phyloP scores from a whole-genome alignment of 164 flowering plant genomes.

The Nymphaea colorata region DNA sequence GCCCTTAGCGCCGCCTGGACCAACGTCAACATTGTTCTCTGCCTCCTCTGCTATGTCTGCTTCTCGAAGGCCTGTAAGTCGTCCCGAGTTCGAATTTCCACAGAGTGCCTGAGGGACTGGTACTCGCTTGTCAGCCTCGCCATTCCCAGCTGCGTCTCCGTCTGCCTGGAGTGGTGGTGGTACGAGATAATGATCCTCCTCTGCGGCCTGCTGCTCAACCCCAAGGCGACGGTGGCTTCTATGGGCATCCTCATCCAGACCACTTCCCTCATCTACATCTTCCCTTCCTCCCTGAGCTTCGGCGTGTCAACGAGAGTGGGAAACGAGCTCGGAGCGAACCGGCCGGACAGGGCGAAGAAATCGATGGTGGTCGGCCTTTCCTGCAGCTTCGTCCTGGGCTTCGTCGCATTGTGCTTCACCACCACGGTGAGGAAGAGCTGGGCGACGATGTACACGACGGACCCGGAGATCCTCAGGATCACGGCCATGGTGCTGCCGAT shows the following conservation, averaged over 20 bases:
- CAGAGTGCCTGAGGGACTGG: constrained; percentile 70
- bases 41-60: constrained; percentile 34
- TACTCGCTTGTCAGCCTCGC: constrained; percentile 54
- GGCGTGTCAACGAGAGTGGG: constrained; percentile 94
- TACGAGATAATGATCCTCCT: constrained; percentile 88
- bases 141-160: constrained; percentile 82
- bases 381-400: constrained; percentile 50
- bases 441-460: constrained; percentile 66
- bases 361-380: constrained; percentile 45
- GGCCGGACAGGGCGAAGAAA: constrained; percentile 41
- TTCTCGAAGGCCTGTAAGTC: constrained; percentile 27
- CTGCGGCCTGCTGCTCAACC: constrained; percentile 61
- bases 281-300: constrained; percentile 75
- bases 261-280: constrained; percentile 70
- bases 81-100: constrained; percentile 40
- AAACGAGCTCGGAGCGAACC: constrained; percentile 77
- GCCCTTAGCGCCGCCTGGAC: constrained; percentile 56
- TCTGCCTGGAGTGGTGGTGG: constrained; percentile 99
- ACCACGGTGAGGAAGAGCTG: constrained; percentile 34
- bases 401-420: constrained; percentile 51
- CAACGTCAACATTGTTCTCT: constrained; percentile 30
- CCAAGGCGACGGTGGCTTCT: constrained; percentile 69
- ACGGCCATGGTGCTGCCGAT: constrained; percentile 73
- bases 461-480: constrained; percentile 42
- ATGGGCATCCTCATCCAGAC: constrained; percentile 90